Evolutionary conservation across 495 filamentous ascomycete genomes (phyloP), one percentile per base, ranked within the genome.

Genomic region (Rostrohypoxylon terebratum): DNA sequence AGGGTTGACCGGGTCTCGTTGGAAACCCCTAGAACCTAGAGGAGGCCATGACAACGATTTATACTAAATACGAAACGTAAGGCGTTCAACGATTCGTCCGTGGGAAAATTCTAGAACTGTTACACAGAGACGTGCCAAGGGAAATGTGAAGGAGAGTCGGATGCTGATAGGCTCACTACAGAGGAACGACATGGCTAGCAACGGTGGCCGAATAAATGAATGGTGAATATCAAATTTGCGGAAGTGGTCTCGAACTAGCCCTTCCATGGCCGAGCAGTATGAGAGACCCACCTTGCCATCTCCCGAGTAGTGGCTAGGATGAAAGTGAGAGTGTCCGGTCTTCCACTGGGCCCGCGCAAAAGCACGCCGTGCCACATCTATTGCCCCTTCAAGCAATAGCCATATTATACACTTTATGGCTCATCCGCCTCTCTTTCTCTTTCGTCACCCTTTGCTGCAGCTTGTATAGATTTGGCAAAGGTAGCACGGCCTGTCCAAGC

Each of bases 401-500:
- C 14, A 14, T n/a, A 14, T 44, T 44, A n/a, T n/a, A 14, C 3
- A 14, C 40, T 44, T 54, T 54, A 54, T 33, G 16, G 20, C 18
- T 45, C 8, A n/a, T 16, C n/a, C 34, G 14, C n/a, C 31, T 9
- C 31, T 36, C 14, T n/a, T 14, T 31, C 51, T 2, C 20, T 2
- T 20, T 20, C 31, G 2, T 55, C 28, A 18, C 8, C 28, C 10
- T 33, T 33, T 16, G 50, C 28, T 4, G 51, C 51, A n/a, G 31
- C n/a, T 36, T 55, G 31, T 6, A 67, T 33, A 40, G 21, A 57
- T 3, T 20, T 18, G 28, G 34, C 54, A n/a, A 72, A 63, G 11
- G 0, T 6, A 11, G 42, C 20, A 1, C 63, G 50, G 2, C 69
- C 69, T 14, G 40, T 50, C 63, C 59, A 51, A 20, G 69, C 69